Base-by-base conservation (phyloP, 345 rosid species). In the Fremontodendron californicum region DNA sequence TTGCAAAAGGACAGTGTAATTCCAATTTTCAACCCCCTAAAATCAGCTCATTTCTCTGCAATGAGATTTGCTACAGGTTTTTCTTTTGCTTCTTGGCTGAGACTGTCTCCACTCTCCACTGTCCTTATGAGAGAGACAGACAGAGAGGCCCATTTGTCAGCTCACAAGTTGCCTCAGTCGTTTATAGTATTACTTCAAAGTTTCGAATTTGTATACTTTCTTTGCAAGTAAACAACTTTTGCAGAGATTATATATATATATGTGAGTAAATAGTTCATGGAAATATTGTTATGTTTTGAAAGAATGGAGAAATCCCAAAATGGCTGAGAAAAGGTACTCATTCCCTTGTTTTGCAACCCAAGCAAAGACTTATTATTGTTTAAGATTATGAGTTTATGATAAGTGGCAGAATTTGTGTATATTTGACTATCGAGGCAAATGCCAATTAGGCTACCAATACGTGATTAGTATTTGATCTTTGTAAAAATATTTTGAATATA, bases 111-210 rank as follows among this genome's bases (percentile, higher is more conserved):
- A n/a, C n/a, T n/a, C n/a, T n/a, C n/a, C n/a, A n/a, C n/a, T n/a
- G n/a, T n/a, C n/a, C n/a, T n/a, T n/a, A n/a, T n/a, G n/a, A n/a
- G n/a, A n/a, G n/a, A n/a, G n/a, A n/a, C n/a, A n/a, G n/a, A n/a
- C n/a, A n/a, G n/a, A n/a, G n/a, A n/a, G n/a, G n/a, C 63, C 63
- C 35, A 65, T 65, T 65, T 65, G 70, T 65, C 48, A 65, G 57
- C 37, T 46, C 73, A 43, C n/a, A 1, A 45, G 21, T 43, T 69
- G 39, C 16, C 35, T 68, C 27, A 27, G 37, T 68, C 16, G 72
- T 67, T 25, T 23, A 0, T 43, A 23, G 23, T 45, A 19, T 35
- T 54, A 19, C 18, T 9, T 73, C 49, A 39, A 55, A 55, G 35
- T 23, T 23, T 68, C 9, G 33, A 42, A 19, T 29, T 9, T 71